These are phyloP conservation scores for Exophiala alcalophila DNA, from an alignment of 2,329 filamentous ascomycete species.

Conservation along the genomic window DNA sequence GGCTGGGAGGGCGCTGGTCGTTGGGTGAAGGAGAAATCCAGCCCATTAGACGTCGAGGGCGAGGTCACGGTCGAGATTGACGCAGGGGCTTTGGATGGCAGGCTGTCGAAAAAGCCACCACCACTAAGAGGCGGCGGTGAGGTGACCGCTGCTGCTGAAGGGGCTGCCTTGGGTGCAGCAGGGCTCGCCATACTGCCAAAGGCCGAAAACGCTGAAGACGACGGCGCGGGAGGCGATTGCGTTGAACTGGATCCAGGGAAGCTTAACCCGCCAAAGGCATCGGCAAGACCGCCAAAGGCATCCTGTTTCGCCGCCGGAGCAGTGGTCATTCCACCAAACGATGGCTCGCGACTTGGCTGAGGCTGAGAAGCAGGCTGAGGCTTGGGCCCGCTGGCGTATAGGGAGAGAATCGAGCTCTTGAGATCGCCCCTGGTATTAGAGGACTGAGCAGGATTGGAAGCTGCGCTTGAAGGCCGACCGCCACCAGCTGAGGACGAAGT, in stretches of 20 bases:
- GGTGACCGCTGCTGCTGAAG: conserved; percentile 48
- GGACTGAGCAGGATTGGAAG: conserved; percentile 56
- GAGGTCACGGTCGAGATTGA: conserved; percentile 45
- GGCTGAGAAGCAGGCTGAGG: conserved; percentile 58
- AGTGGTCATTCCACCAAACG: conserved; percentile 66
- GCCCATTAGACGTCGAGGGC: conserved; percentile 55
- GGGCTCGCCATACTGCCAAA: conserved; percentile 51
- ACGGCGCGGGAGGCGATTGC: conserved; percentile 36
- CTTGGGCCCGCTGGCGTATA: conserved; percentile 82
- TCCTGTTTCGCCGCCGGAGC: conserved; percentile 54
- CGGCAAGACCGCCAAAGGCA: conserved; percentile 65
- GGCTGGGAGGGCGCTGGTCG: conserved; percentile 48
- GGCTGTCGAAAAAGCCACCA: conserved; percentile 78
- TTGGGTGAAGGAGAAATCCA: conserved; percentile 65
- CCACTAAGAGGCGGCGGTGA: conserved; percentile 58
- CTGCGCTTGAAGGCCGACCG: conserved; percentile 74
- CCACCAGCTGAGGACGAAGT: conserved; percentile 64
- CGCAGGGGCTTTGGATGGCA: conserved; percentile 55
- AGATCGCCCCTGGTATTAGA: conserved; percentile 81
- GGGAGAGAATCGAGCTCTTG: conserved; percentile 93
- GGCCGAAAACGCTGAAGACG: conserved; percentile 61
- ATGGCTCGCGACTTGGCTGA: conserved; percentile 58
- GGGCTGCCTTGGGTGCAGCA: conserved; percentile 38
- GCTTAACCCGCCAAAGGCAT: conserved; percentile 73
- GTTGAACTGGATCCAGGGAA: conserved; percentile 54